Evolutionary conservation across 345 rosid genomes (phyloP).

Genomic region (Populus simonii): DNA sequence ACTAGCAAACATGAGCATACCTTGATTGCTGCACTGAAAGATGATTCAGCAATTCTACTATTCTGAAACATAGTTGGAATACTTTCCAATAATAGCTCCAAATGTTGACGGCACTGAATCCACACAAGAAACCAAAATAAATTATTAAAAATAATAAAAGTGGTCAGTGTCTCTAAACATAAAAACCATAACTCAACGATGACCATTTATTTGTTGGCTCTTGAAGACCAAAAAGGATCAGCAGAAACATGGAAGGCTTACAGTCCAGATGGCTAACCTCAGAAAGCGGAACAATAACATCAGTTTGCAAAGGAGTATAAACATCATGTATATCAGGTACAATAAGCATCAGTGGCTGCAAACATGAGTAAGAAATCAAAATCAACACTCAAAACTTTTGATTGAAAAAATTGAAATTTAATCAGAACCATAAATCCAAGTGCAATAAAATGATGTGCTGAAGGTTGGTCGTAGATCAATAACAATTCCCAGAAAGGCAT

Average conservation of each 20-base stretch:
- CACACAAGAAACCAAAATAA: slow-evolving; percentile 15
- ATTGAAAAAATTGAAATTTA: background rate
- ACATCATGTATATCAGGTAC: slow-evolving; percentile 98
- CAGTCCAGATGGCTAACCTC: slow-evolving; percentile 54
- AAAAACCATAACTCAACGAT: background rate
- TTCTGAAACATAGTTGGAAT: slow-evolving; percentile 92
- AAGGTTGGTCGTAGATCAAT: background rate
- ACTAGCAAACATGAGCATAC: slow-evolving; percentile 33
- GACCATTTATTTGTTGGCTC: background rate
- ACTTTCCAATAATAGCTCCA: slow-evolving; percentile 88
- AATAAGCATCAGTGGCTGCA: slow-evolving; percentile 97
- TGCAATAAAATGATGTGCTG: background rate
- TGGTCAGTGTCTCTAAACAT: background rate
- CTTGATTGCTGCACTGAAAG: slow-evolving; percentile 97
- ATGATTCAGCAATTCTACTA: slow-evolving; percentile 85
- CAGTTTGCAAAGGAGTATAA: slow-evolving; percentile 88
- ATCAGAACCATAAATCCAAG: background rate
- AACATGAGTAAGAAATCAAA: slow-evolving; percentile 10
- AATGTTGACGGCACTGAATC: slow-evolving; percentile 85
- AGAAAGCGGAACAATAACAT: slow-evolving; percentile 83
- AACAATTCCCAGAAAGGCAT: background rate
- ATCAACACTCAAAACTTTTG: background rate
- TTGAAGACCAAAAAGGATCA: background rate
- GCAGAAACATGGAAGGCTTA: background rate
- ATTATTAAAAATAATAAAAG: background rate